Percentiles rank a stretch among this genome's conserved stretches.
Conservation (phyloP, 1,284 basidiomycete genomes). For the Ustilago cynodontis region DNA sequence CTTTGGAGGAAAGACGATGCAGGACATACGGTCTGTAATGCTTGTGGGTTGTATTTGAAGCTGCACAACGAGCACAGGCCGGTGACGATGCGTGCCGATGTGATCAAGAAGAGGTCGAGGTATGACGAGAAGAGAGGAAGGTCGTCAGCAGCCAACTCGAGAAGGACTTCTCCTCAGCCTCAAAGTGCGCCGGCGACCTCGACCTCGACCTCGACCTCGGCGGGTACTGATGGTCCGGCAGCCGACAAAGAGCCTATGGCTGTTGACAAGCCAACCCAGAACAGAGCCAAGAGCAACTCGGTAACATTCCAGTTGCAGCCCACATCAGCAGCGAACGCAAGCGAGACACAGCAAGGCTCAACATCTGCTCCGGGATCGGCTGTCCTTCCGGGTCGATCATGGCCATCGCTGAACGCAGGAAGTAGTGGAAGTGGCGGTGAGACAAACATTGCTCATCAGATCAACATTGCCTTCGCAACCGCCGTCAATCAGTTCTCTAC, state of each 20-base stretch:
- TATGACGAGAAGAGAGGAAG: conserved; percentile 58
- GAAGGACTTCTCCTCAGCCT: conserved; percentile 45
- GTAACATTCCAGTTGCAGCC: conserved; percentile 34
- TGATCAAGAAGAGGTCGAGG: conserved; percentile 65
- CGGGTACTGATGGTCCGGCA: conserved; percentile 1
- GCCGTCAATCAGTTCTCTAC: conserved; percentile 31
- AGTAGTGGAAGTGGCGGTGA: not conserved
- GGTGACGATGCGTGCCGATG: conserved; percentile 63
- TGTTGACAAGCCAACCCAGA: conserved; percentile 21
- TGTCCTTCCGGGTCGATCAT: conserved; percentile 1
- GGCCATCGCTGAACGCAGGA: conserved; percentile 24
- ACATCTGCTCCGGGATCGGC: conserved; percentile 28
- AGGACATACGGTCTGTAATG: conserved; percentile 65
- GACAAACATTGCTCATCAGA: conserved; percentile 24
- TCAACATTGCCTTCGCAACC: conserved; percentile 34
- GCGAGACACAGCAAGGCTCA: not conserved
- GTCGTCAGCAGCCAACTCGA: conserved; percentile 27
- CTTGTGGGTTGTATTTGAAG: conserved; percentile 65
- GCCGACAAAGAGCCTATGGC: conserved; percentile 25
- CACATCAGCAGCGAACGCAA: not conserved
- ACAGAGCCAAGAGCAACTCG: conserved; percentile 27
- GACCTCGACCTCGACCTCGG: not conserved
- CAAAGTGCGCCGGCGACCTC: conserved; percentile 12
- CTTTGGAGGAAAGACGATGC: conserved; percentile 66
- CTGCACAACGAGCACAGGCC: conserved; percentile 64